Conservation (phyloP, 495 filamentous ascomycete genomes). For the Parachaetomium inaequale region DNA sequence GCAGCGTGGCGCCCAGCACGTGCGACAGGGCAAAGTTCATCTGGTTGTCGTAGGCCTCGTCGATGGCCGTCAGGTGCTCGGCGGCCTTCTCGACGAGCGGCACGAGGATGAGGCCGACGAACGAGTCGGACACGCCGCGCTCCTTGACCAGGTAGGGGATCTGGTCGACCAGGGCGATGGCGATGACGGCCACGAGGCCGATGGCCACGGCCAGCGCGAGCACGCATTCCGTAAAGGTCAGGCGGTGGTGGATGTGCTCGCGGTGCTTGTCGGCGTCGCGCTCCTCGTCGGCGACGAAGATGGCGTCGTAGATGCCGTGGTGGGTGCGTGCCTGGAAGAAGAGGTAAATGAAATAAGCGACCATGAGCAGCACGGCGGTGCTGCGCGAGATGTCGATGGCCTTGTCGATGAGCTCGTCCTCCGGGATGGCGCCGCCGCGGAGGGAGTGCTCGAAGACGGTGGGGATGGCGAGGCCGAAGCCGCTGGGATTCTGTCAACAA, state of each 20-base stretch:
- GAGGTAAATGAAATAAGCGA: slow-evolving; percentile 73
- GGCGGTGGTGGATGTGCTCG: slow-evolving; percentile 61
- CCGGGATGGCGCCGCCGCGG: slow-evolving; percentile 33
- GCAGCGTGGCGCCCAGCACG: slow-evolving; percentile 81
- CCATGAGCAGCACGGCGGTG: slow-evolving; percentile 70
- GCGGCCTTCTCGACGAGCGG: slow-evolving; percentile 89
- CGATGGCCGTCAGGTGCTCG: slow-evolving; percentile 84
- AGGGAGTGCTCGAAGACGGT: slow-evolving; percentile 70
- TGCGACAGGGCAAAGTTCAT: slow-evolving; percentile 92
- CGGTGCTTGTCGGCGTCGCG: slow-evolving; percentile 65
- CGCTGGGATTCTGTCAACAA: slow-evolving; percentile 34
- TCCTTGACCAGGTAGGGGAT: slow-evolving; percentile 69
- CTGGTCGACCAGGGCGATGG: slow-evolving; percentile 75
- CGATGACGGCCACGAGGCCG: slow-evolving; percentile 72
- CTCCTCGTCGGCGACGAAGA: slow-evolving; percentile 65
- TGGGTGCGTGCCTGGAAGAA: slow-evolving; percentile 82
- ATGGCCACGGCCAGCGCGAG: slow-evolving; percentile 65
- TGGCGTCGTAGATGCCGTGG: slow-evolving; percentile 65
- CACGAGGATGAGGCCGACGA: slow-evolving; percentile 73
- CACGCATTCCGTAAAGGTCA: slow-evolving; percentile 73
- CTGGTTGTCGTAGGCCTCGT: slow-evolving; percentile 84
- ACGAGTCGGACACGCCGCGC: slow-evolving; percentile 66
- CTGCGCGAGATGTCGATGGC: slow-evolving; percentile 68
- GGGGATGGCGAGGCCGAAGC: slow-evolving; percentile 78
- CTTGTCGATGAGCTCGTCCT: slow-evolving; percentile 42